Evolutionary conservation across 176 grass and related monocot genomes (phyloP).

Genomic region (Juncus effusus): DNA sequence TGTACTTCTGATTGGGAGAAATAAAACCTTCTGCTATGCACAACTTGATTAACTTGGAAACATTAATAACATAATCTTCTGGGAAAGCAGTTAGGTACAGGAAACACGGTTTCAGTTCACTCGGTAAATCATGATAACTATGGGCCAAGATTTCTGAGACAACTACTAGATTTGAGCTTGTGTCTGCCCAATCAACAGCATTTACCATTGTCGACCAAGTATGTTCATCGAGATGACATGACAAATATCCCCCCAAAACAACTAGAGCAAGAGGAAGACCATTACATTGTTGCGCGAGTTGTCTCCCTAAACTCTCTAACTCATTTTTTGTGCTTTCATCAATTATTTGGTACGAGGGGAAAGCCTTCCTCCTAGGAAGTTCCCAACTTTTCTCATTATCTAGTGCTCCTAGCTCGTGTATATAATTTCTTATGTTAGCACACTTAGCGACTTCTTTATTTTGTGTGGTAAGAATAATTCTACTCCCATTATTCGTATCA

Average conservation of each 20-base stretch:
- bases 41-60: neutral
- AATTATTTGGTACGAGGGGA: no score
- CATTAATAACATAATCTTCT: neutral
- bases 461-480: no score
- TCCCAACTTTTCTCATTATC: no score
- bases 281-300: slow-evolving; percentile 18
- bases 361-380: no score
- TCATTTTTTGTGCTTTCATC: neutral
- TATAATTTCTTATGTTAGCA: no score
- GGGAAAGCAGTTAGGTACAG: slow-evolving; percentile 18
- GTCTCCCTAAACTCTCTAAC: slow-evolving; percentile 16
- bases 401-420: no score
- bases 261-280: slow-evolving; percentile 27
- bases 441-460: no score
- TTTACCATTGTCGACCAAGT: neutral
- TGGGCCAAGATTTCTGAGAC: slow-evolving; percentile 1
- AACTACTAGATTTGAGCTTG: slow-evolving; percentile 5
- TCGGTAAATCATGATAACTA: slow-evolving; percentile 22
- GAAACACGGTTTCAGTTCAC: slow-evolving; percentile 26
- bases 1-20: neutral
- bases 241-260: slow-evolving; percentile 22
- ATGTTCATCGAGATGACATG: neutral
- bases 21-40: slow-evolving; percentile 34
- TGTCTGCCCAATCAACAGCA: slow-evolving; percentile 13
- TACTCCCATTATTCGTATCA: no score